Conservation (phyloP, 1,284 basidiomycete genomes). For the Ganoderma meredithae region DNA sequence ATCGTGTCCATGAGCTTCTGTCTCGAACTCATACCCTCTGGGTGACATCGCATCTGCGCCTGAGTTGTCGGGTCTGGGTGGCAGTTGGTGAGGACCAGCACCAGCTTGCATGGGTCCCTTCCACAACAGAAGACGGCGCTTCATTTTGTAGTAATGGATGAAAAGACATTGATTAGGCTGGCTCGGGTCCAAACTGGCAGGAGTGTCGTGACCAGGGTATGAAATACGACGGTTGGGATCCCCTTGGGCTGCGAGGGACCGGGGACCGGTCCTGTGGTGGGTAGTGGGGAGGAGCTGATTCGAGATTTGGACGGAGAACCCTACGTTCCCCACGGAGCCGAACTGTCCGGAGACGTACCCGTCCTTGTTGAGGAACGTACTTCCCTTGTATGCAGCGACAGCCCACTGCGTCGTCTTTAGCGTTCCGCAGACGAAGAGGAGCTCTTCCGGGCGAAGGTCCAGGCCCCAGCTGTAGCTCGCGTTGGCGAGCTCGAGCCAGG, state of each 20-base stretch:
- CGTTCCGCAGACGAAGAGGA: constrained; percentile 30
- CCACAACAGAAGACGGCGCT: constrained; percentile 21
- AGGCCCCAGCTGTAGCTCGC: constrained; percentile 1
- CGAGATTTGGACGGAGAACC: constrained; percentile 11
- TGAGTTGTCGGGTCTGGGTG: constrained; percentile 2
- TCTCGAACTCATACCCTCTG: constrained; percentile 5
- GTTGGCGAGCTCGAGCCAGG: constrained; percentile 35
- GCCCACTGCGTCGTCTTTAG: constrained; percentile 30
- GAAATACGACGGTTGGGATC: not conserved
- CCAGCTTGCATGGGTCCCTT: constrained; percentile 26
- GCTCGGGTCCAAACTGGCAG: not conserved
- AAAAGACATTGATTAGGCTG: constrained; percentile 32
- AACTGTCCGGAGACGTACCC: constrained; percentile 6
- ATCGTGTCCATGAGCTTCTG: constrained; percentile 1
- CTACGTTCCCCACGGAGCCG: constrained; percentile 9
- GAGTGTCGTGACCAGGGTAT: constrained; percentile 1
- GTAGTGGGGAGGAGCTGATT: constrained; percentile 9
- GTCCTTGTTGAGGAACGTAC: constrained; percentile 2
- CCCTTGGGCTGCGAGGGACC: not conserved
- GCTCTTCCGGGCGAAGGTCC: constrained; percentile 17
- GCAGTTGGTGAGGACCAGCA: constrained; percentile 29
- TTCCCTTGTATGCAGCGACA: constrained; percentile 24
- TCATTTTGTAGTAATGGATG: constrained; percentile 37
- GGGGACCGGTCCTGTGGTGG: constrained; percentile 10
- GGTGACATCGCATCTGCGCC: not conserved